Evolutionary conservation across 179 eudicot genomes (phyloP), one percentile per base, ranked within the genome.

Genomic region (Beta corolliflora): DNA sequence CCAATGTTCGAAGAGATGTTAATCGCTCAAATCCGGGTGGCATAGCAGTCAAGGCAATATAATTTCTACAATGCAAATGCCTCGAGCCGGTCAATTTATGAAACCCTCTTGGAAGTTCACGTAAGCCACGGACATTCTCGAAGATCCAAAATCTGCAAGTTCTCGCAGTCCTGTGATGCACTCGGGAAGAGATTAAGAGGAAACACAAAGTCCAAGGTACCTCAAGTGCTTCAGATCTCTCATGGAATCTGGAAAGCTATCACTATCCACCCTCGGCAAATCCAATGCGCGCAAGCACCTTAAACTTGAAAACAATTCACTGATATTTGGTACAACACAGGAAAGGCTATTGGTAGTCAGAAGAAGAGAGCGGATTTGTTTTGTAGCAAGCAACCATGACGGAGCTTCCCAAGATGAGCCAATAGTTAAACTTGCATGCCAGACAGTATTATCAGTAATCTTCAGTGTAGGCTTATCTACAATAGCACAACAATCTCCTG

Each of bases 221-320:
- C 87, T 84, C 52, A 84, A 53, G 58, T 84, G 87, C 46, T 55
- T 53, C 66, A 84, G 11, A 16, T 66, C n/a, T 15, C 77, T 76
- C 10, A 84, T 74, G 11, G 84, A 73, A 73, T 54, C 70, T 14
- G 84, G 81, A 46, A 84, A 18, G 52, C 25, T 66, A 18, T 53
- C 60, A 14, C 13, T 12, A 71, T 18, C 61, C 5, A 6, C 6
- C 15, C 7, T 9, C 11, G 52, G 53, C 48, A 78, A 77, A 10
- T 53, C 54, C 68, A 73, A 31, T 23, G 75, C 75, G 14, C 81
- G 73, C 45, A 81, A 52, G 23, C 46, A 63, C 63, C 41, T 71
- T 41, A 60, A n/a, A 5, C 61, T 61, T 60, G 60, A 60, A 52
- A 46, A 36, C 21, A 11, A 23, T 31, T 14, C 18, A n/a, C 21